Evolutionary conservation across 768 basidiomycete species (phyloP).

Genomic region (Ramaria sp.): DNA sequence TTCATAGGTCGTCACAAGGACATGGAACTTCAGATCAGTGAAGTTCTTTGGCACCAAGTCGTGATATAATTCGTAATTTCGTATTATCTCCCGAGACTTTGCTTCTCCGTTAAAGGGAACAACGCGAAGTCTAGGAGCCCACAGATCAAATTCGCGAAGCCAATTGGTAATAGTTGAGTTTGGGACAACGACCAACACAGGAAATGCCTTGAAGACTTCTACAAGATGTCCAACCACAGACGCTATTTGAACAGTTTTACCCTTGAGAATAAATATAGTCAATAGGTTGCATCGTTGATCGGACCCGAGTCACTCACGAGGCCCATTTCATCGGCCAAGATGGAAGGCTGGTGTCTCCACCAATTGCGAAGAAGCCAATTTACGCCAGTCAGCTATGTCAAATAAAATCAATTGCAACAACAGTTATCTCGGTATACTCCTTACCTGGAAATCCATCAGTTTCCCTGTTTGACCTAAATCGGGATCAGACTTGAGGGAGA

Average conservation of each 20-base stretch:
- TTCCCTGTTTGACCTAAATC: constrained; percentile 53
- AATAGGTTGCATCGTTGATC: background rate
- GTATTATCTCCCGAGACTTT: constrained; percentile 69
- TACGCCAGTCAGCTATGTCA: constrained; percentile 56
- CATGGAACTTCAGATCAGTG: constrained; percentile 65
- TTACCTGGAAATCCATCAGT: constrained; percentile 77
- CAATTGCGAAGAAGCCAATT: constrained; percentile 83
- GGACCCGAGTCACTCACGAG: constrained; percentile 35
- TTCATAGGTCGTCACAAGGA: constrained; percentile 91
- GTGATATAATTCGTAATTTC: constrained; percentile 73
- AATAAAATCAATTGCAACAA: constrained; percentile 8
- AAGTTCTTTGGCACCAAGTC: constrained; percentile 22
- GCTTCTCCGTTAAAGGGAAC: constrained; percentile 83
- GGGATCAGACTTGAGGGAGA: constrained; percentile 40
- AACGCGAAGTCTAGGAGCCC: constrained; percentile 62
- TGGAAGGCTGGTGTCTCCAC: constrained; percentile 77
- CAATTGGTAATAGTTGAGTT: constrained; percentile 95
- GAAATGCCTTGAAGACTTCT: constrained; percentile 47
- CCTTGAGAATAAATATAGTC: constrained; percentile 29
- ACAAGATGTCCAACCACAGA: constrained; percentile 67
- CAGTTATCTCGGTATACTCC: background rate
- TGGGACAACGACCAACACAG: constrained; percentile 86
- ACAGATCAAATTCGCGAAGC: constrained; percentile 86
- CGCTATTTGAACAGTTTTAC: constrained; percentile 88
- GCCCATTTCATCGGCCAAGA: constrained; percentile 98